Percentiles rank a stretch among this genome's conserved stretches.
Evolutionary conservation across 495 filamentous ascomycete genomes (phyloP).

Genomic region (Talaromyces ruber): DNA sequence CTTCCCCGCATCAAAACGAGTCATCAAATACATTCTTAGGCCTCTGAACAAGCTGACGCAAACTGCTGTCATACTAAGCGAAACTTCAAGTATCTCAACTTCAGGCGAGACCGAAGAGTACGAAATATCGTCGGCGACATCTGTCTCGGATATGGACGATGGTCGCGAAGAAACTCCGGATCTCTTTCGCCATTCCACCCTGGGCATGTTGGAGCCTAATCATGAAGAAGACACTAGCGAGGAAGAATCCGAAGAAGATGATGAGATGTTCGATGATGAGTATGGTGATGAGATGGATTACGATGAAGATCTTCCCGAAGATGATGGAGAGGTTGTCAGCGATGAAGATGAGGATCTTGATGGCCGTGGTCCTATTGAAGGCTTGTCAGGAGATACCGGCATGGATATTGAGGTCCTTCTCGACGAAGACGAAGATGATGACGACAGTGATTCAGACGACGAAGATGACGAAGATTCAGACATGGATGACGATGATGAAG

Average conservation of each 20-base stretch:
- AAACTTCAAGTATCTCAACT: constrained; percentile 61
- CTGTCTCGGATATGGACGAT: constrained; percentile 77
- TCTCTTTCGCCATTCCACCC: constrained; percentile 89
- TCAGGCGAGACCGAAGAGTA: constrained; percentile 70
- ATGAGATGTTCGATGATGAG: constrained; percentile 79
- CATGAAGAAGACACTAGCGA: constrained; percentile 65
- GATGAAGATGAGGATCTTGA: constrained; percentile 81
- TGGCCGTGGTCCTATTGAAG: constrained; percentile 78
- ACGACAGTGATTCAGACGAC: constrained; percentile 55
- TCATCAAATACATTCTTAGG: constrained; percentile 90
- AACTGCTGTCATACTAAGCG: constrained; percentile 77
- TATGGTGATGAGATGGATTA: constrained; percentile 89
- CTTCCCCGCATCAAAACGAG: constrained; percentile 83
- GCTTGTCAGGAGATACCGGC: constrained; percentile 66
- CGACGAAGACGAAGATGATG: constrained; percentile 60
- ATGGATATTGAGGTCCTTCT: constrained; percentile 81
- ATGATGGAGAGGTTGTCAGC: constrained; percentile 79
- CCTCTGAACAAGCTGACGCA: constrained; percentile 80
- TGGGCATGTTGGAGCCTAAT: constrained; percentile 87
- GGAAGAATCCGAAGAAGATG: constrained; percentile 59
- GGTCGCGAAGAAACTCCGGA: constrained; percentile 95
- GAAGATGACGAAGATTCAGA: constrained; percentile 56
- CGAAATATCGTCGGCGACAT: constrained; percentile 83
- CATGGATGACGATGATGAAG: constrained; percentile 49
- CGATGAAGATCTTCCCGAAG: constrained; percentile 63